Base-by-base conservation (phyloP, 768 basidiomycete species). In the Coprinopsis sp. region DNA sequence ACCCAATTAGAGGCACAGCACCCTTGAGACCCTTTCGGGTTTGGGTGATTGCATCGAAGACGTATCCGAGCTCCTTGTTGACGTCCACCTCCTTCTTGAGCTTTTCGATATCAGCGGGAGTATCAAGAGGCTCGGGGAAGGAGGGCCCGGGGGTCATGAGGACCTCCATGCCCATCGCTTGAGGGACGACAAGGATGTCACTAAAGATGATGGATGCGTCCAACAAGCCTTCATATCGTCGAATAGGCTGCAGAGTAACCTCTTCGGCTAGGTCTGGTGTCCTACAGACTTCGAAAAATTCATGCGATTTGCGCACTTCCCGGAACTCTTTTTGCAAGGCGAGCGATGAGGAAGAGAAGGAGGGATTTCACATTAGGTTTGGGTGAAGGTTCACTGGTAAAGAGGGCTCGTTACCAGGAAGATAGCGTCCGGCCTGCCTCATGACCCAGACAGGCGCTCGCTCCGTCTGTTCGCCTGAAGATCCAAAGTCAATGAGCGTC, bases 171-270 rank as follows among this genome's bases (percentile, higher is more conserved):
- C 96, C 96, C 83, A 99, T 82, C 18, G 96, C 96, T 62, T 98
- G 94, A 0, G 96, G 96, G 47, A 99, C 74, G 63, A 99, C 94
- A 53, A 99, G 85, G 68, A 98, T 99, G 63, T 98, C 96, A 56
- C 84, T 89, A 73, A 99, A 99, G 66, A 98, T 97, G 70, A 98
- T 98, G 46, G 92, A 79, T 8, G 95, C 95, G 66, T 98, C 96
- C 57, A 99, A 65, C 28, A 94, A 77, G 36, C 84, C 90, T 2
- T 79, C 63, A 67, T 88, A 98, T 36, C 92, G 82, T 40, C 84
- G 79, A 58, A 98, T 91, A 41, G 96, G 96, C 64, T 98, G 96
- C 16, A 97, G 66, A 12, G 96, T 98, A 58, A 99, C 73, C 60
- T 91, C 81, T 31, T 77, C 84, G 18, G 95, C 94, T 44, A 98